A percentile compares a stretch with the other conserved stretches of the same genome.
phyloP scores from a whole-genome alignment of 805 yeast species.

The Candida tibetensis region DNA sequence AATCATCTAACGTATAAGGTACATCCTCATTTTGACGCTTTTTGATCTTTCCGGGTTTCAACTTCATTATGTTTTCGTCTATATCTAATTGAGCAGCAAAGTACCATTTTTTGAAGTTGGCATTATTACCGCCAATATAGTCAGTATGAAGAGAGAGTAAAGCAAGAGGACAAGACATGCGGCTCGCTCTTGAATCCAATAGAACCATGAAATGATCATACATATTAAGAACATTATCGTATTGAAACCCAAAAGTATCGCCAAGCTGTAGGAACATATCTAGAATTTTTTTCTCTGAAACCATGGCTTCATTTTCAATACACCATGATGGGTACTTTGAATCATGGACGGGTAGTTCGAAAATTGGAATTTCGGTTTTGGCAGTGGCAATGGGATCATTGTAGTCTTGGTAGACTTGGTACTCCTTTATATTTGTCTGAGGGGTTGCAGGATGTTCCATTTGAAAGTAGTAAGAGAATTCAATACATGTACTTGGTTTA shows the following conservation, averaged over 20 bases:
- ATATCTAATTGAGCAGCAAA: constrained; percentile 79
- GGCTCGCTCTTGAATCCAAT: constrained; percentile 81
- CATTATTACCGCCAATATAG: constrained; percentile 85
- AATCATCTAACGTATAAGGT: constrained; percentile 23
- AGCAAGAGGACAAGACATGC: constrained; percentile 71
- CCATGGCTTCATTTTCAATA: constrained; percentile 12
- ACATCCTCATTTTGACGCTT: constrained; percentile 37
- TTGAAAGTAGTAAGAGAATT: neutral
- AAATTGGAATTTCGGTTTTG: neutral
- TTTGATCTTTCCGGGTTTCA: constrained; percentile 15
- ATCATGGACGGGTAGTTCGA: neutral
- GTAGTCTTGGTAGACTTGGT: constrained; percentile 5
- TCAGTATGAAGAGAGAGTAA: constrained; percentile 78
- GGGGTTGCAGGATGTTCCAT: neutral
- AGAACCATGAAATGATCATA: constrained; percentile 75
- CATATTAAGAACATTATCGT: constrained; percentile 74
- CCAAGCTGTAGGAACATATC: constrained; percentile 57
- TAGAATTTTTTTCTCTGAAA: constrained; percentile 49
- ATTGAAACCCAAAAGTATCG: constrained; percentile 79
- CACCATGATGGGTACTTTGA: constrained; percentile 15
- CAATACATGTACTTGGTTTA: too few species aligned
- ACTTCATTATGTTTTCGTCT: constrained; percentile 55
- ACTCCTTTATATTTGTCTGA: constrained; percentile 1
- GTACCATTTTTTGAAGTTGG: constrained; percentile 91
- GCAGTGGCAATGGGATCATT: constrained; percentile 6